A percentile compares a stretch with the other conserved stretches of the same genome.
Conservation (phyloP, 805 yeast genomes). For the Barnettozyma siamensis region DNA sequence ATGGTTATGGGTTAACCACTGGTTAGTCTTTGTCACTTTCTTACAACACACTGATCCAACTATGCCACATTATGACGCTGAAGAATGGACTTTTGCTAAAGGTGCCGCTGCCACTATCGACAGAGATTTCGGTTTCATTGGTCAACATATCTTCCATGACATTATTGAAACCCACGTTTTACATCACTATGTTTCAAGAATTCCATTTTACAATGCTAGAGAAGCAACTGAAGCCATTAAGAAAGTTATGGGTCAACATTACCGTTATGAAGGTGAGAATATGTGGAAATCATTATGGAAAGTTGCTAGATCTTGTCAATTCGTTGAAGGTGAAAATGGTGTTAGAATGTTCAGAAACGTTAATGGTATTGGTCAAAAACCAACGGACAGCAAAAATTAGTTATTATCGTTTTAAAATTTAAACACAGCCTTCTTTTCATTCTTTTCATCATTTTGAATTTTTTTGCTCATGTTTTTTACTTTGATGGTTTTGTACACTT, state of each 20-base stretch:
- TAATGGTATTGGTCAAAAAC: constrained; percentile 38
- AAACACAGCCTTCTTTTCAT: not conserved
- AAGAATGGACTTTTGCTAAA: constrained; percentile 57
- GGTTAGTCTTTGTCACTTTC: constrained; percentile 60
- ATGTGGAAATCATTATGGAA: constrained; percentile 58
- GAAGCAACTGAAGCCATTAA: constrained; percentile 73
- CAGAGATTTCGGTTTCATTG: constrained; percentile 54
- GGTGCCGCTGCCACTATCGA: constrained; percentile 67
- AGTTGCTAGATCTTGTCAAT: constrained; percentile 58
- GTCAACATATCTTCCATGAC: constrained; percentile 75
- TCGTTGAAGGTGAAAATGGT: constrained; percentile 63
- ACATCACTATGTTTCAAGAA: constrained; percentile 79
- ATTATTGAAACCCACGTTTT: constrained; percentile 87
- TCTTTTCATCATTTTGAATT: too few species aligned
- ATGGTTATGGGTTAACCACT: constrained; percentile 55
- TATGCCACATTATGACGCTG: constrained; percentile 52
- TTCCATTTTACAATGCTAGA: constrained; percentile 83
- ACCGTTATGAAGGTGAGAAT: constrained; percentile 52
- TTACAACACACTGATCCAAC: constrained; percentile 57
- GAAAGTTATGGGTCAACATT: constrained; percentile 81
- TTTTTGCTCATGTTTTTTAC: too few species aligned
- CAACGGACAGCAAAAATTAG: constrained; percentile 12
- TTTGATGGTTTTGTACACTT: too few species aligned
- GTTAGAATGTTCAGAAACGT: constrained; percentile 62
- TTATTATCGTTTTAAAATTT: too few species aligned